Evolutionary conservation across 2,329 filamentous ascomycete species (phyloP).

Genomic region (Xylariaceae sp.): DNA sequence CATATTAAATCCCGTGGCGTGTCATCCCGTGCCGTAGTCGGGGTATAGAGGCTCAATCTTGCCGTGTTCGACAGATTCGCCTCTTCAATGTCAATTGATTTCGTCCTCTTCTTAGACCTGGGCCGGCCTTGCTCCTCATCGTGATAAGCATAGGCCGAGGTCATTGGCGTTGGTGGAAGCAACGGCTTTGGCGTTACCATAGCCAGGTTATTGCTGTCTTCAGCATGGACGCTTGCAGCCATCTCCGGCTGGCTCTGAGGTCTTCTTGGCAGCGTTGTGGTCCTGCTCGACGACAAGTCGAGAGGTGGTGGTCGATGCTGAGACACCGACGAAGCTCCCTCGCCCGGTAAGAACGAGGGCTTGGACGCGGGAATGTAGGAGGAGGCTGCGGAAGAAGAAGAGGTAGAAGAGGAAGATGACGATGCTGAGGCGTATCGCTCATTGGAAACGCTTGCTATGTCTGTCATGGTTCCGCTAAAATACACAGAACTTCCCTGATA

Average conservation of each 20-base stretch:
- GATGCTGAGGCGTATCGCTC: slow-evolving; percentile 20
- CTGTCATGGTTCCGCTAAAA: slow-evolving; percentile 22
- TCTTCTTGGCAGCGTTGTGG: slow-evolving; percentile 16
- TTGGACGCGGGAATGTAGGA: slow-evolving; percentile 15
- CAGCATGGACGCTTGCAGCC: slow-evolving; percentile 18
- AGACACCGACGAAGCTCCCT: slow-evolving; percentile 11
- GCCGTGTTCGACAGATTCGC: slow-evolving; percentile 36
- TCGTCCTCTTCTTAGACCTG: slow-evolving; percentile 39
- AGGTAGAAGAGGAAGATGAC: slow-evolving; percentile 19
- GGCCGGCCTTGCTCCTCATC: slow-evolving; percentile 3
- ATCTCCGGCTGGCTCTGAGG: slow-evolving; percentile 25
- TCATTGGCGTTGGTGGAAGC: slow-evolving; percentile 11
- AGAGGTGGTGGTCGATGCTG: slow-evolving; percentile 15
- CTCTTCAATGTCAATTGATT: slow-evolving; percentile 42
- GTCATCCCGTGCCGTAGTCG: slow-evolving; percentile 25
- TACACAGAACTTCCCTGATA: slow-evolving; percentile 3
- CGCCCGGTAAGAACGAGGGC: slow-evolving; percentile 14
- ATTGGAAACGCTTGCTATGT: slow-evolving; percentile 21
- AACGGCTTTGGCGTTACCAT: slow-evolving; percentile 15
- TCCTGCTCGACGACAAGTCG: slow-evolving; percentile 3
- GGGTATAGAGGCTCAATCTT: slow-evolving; percentile 34
- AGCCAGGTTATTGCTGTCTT: slow-evolving; percentile 8
- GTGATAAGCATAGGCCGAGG: slow-evolving; percentile 9
- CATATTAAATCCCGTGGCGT: slow-evolving; percentile 43
- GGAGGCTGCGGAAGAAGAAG: slow-evolving; percentile 15